A percentile compares a stretch with the other conserved stretches of the same genome.
These are phyloP conservation scores for Globisporangium canariense DNA, from an alignment of 352 stramenopile genomes.

Conservation along the genomic window DNA sequence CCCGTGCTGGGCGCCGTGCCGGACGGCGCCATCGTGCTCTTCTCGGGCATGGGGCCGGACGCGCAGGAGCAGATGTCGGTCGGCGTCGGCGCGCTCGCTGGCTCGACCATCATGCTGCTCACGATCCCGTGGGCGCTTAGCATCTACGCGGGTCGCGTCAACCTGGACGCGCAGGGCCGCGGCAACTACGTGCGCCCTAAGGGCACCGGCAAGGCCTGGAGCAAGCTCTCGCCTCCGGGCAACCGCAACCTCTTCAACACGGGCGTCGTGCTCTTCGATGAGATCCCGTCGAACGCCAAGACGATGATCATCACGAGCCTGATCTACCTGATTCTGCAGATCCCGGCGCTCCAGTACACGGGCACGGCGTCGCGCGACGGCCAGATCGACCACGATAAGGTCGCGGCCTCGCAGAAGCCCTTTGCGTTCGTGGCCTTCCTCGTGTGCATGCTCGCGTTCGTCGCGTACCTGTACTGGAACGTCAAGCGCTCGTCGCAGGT, in stretches of 20 bases:
- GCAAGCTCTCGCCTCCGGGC: slow-evolving; percentile 80
- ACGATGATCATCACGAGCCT: slow-evolving; percentile 92
- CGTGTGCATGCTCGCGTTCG: slow-evolving; percentile 87
- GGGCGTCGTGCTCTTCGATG: slow-evolving; percentile 77
- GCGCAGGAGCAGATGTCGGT: slow-evolving; percentile 95
- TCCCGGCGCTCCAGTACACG: slow-evolving; percentile 90
- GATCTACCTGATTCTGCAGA: slow-evolving; percentile 96
- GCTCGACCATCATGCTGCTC: slow-evolving; percentile 99
- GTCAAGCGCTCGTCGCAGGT: slow-evolving; percentile 74
- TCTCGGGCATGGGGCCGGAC: slow-evolving; percentile 92
- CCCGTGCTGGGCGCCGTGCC: slow-evolving; percentile 96
- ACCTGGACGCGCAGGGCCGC: slow-evolving; percentile 87
- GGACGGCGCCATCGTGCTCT: slow-evolving; percentile 97
- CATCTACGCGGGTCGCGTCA: slow-evolving; percentile 92
- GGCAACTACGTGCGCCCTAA: slow-evolving; percentile 86
- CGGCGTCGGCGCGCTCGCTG: slow-evolving; percentile 96
- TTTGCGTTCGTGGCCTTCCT: slow-evolving; percentile 89
- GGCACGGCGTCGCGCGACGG: slow-evolving; percentile 55
- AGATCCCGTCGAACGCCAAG: slow-evolving; percentile 87
- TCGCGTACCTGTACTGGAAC: slow-evolving; percentile 92
- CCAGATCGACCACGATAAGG: slow-evolving; percentile 52
- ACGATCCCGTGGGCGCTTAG: slow-evolving; percentile 97
- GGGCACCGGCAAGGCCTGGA: slow-evolving; percentile 62
- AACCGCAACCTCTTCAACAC: slow-evolving; percentile 64
- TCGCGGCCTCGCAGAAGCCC: slow-evolving; percentile 85